Base-by-base conservation (phyloP, 345 rosid species). In the Durio zibethinus region DNA sequence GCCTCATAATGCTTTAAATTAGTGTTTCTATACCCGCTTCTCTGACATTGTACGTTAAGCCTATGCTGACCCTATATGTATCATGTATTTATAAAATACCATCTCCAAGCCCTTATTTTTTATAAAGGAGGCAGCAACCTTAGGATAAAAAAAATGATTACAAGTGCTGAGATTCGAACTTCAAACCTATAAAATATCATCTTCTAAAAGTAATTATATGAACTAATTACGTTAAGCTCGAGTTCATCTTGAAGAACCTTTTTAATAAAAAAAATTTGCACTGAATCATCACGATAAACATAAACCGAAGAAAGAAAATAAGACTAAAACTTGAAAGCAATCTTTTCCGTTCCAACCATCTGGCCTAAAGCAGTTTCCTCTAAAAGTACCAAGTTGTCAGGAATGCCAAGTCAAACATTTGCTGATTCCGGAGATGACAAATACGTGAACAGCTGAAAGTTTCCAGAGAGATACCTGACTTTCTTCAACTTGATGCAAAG, bases 401-500 rank as follows among this genome's bases (percentile, higher is more conserved):
- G 35, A 59, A 25, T 27, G 35, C 16, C 1, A 63, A 16, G 29
- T 72, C 27, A 20, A 72, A 50, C 23, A 57, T 38, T 10, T 25
- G 23, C 18, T 4, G 23, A 40, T 42, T 27, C 15, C 18, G n/a
- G 43, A 61, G 53, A 74, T 18, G 25, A 74, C 1, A 70, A 9
- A 59, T 59, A 10, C 69, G 53, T 33, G 45, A 31, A 75, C 75
- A 70, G 77, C 60, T 20, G 18, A 42, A 64, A 61, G 73, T 59
- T 53, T 9, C 63, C 16, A 42, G 43, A 33, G 57, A 38, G 31
- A 73, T 85, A 88, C 92, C 92, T 89, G 93, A 84, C 73, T 86
- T 85, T 90, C 97, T 70, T 93, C 97, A 76, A 75, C 82, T 53
- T 89, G 94, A 54, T 84, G 87, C 20, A 83, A 42, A 54, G 83